Percentiles rank a stretch among this genome's conserved stretches.
Evolutionary conservation across 2,329 filamentous ascomycete genomes (phyloP).

Genomic region (Fusarium sp.): DNA sequence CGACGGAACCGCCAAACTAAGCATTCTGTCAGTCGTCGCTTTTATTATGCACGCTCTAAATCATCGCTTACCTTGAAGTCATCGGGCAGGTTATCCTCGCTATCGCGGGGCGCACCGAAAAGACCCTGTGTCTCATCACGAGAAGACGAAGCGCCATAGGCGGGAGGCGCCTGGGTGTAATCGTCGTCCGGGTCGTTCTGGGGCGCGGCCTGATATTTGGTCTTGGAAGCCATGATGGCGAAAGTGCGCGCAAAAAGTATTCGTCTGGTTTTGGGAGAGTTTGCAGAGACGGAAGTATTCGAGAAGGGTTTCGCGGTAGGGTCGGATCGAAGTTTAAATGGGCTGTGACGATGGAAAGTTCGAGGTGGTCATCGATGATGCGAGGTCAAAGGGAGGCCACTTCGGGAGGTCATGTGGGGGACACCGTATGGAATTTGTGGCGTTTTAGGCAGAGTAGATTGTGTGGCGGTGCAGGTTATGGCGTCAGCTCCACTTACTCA

Average conservation of each 20-base stretch:
- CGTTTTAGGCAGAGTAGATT: conserved; percentile 31
- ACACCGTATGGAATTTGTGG: conserved; percentile 26
- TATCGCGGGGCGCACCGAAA: conserved; percentile 75
- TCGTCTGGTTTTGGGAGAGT: not conserved
- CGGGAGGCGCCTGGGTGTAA: conserved; percentile 83
- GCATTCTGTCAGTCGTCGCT: conserved; percentile 27
- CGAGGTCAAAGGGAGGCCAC: conserved; percentile 23
- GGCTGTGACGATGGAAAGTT: conserved; percentile 30
- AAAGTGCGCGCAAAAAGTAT: not conserved
- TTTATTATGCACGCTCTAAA: not conserved
- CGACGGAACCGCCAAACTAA: conserved; percentile 90
- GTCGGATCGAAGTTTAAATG: conserved; percentile 16
- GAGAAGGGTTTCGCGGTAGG: conserved; percentile 1
- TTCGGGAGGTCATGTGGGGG: conserved; percentile 42
- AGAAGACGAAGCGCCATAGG: conserved; percentile 71
- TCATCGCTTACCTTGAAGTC: conserved; percentile 82
- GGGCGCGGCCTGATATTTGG: conserved; percentile 85
- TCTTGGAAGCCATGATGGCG: conserved; percentile 72
- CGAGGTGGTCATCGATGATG: conserved; percentile 40
- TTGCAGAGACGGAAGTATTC: not conserved
- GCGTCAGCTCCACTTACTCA: conserved; percentile 19
- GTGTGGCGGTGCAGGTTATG: conserved; percentile 38
- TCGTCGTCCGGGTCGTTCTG: conserved; percentile 89
- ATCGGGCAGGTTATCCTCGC: conserved; percentile 92
- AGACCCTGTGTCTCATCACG: conserved; percentile 67